Percentiles rank a stretch among this genome's conserved stretches.
phyloP scores from a whole-genome alignment of 2,329 filamentous ascomycete species.

The Ophiostoma quercus region DNA sequence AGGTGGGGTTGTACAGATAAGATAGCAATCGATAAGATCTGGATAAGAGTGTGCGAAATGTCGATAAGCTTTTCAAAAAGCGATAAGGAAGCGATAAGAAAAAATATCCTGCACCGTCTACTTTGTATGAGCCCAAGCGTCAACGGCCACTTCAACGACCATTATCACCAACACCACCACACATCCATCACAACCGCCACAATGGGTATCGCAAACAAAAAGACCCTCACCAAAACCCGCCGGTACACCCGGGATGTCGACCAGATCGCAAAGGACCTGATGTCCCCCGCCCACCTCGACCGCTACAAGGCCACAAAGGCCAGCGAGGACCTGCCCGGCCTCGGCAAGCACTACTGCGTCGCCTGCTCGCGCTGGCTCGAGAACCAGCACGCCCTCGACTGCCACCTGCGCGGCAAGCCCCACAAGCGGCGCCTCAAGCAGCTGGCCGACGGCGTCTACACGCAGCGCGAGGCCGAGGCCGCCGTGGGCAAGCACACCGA shows the following conservation, averaged over 20 bases:
- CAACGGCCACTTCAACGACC: neutral
- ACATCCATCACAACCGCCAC: slow-evolving; percentile 16
- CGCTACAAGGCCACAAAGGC: slow-evolving; percentile 75
- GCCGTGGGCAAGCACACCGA: slow-evolving; percentile 51
- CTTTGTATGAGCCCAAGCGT: neutral
- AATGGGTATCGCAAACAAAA: slow-evolving; percentile 65
- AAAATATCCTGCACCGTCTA: slow-evolving; percentile 14
- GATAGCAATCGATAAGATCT: slow-evolving; percentile 13
- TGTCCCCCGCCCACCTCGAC: slow-evolving; percentile 70
- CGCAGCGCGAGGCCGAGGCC: slow-evolving; percentile 79
- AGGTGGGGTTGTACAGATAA: slow-evolving; percentile 7
- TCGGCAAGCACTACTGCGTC: slow-evolving; percentile 81
- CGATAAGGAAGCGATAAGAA: slow-evolving; percentile 17
- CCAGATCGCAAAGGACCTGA: slow-evolving; percentile 80
- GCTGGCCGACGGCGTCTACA: slow-evolving; percentile 77
- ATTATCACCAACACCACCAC: neutral
- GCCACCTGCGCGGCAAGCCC: slow-evolving; percentile 80
- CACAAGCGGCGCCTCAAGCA: slow-evolving; percentile 92
- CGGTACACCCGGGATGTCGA: slow-evolving; percentile 78
- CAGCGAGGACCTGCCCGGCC: slow-evolving; percentile 77
- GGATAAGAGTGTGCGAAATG: neutral
- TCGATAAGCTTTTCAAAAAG: neutral
- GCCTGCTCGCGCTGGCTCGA: slow-evolving; percentile 98
- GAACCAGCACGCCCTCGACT: slow-evolving; percentile 66
- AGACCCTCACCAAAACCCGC: slow-evolving; percentile 68